Evolutionary conservation across 805 yeast genomes (phyloP), one percentile per base, ranked within the genome.

Genomic region (Kodamaea neixiangensis): DNA sequence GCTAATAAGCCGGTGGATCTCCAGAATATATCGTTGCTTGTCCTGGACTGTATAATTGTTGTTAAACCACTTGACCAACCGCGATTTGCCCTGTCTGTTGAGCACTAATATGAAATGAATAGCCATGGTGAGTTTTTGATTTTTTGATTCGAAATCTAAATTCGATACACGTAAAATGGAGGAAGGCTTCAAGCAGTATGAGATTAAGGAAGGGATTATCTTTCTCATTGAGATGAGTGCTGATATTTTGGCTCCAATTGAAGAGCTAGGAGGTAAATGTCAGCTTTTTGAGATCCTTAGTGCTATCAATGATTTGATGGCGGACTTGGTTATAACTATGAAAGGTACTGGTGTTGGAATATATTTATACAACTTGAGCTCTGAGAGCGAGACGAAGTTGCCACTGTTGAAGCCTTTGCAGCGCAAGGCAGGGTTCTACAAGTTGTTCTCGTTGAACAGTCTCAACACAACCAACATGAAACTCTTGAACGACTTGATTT

Each of bases 71-170:
- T 90, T 87, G 6, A 89, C 85, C 13, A 93, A 71, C 53, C 99
- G 80, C 18, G 93, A 82, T 57, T 88, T 88, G n/a, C 99, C 98
- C 70, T 93, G 97, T 52, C 97, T 79, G 65, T 93, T 93, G 65
- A 93, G 84, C 42, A 93, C 86, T 39, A 92, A 69, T 38, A 93
- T 76, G 70, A 82, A 93, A 57, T 89, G 91, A 14, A 92, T 79
- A 3, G 89, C 78, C 97, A 91, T 90, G 13, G 19, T 14, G 37
- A n/a, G 37, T 40, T 5, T 13, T n/a, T 17, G 22, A 22, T 13
- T 15, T 21, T 19, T 19, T 40, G 18, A 7, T 20, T 10, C 20
- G 44, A 40, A 13, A 20, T 20, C 22, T 21, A 20, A 21, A 38
- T 17, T 38, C 7, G 42, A 15, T 38, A 11, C 14, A 40, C 44